A percentile compares a stretch with the other conserved stretches of the same genome.
Evolutionary conservation across 2,329 filamentous ascomycete genomes (phyloP).

Genomic region (Calonectria hongkongensis): DNA sequence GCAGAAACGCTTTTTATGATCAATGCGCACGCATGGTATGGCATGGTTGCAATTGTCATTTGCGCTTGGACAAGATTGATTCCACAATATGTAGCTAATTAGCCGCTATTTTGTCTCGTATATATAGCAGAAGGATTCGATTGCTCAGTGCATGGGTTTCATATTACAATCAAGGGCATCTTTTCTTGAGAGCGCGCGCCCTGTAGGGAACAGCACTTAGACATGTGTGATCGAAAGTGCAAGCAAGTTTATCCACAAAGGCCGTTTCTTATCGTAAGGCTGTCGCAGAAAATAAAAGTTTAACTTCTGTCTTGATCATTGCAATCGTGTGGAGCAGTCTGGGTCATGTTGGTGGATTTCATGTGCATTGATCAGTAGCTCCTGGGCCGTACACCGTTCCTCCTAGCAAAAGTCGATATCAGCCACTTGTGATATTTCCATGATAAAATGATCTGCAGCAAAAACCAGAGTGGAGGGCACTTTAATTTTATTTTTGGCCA

Average conservation of each 20-base stretch:
- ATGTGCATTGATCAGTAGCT: neutral
- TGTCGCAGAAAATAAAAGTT: neutral
- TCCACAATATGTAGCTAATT: neutral
- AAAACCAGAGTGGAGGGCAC: neutral
- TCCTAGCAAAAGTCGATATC: neutral
- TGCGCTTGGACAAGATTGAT: neutral
- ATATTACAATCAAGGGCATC: neutral
- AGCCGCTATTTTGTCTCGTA: neutral
- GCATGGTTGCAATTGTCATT: no score
- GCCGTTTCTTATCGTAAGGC: neutral
- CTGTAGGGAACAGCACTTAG: no score
- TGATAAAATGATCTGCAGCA: conserved; percentile 1
- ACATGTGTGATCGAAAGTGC: no score
- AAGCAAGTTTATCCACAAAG: no score
- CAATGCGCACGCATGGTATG: neutral
- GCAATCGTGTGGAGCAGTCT: no score
- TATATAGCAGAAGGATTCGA: neutral
- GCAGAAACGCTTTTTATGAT: neutral
- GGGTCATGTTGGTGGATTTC: no score
- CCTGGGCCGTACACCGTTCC: neutral
- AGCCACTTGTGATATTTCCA: neutral
- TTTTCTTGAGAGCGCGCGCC: no score
- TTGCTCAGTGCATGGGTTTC: neutral
- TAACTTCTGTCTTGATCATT: neutral
- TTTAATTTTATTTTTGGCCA: conserved; percentile 2